Base-by-base conservation (phyloP, 208 protist species). In the Trichomonas gallinae region DNA sequence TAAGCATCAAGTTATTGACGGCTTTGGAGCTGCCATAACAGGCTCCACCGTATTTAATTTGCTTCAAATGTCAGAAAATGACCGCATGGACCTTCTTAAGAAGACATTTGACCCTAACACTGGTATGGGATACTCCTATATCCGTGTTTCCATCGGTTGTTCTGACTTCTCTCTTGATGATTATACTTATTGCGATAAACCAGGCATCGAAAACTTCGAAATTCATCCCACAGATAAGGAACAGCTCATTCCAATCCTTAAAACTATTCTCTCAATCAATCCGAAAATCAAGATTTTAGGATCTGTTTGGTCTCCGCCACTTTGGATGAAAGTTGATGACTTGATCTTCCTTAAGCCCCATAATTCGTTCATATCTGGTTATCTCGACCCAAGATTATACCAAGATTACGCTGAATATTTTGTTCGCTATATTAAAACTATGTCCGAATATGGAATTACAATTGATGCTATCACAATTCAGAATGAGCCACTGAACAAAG, bases 391-490 rank as follows among this genome's bases (percentile, higher is more conserved):
- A 46, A 89, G 36, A 15, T 31, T 44, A 45, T 89, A 89, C 36
- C 40, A 89, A 46, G 83, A 89, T n/a, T 89, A 89, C 48, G 83
- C 83, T n/a, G 48, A 8, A 34, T 89, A 89, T 89, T 89, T 89
- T 31, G 83, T 89, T 23, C 45, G 48, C 45, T 89, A 89, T 17
- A n/a, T 44, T 8, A 36, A 89, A 89, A 0, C 40, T 48, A 89
- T 89, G 83, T 6, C 34, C 6, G 23, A 3, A n/a, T 1, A 89
- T 0, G 40, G 40, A 34, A 48, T 89, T 34, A 0, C 26, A 9
- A 89, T 89, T 46, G 4, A 89, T 31, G 34, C 34, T 9, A 89
- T 89, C 83, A 89, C 83, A 46, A 31, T 89, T 48, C 83, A 89
- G 42, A 89, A 89, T 31, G 83, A 89, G 40, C 40, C 40, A 46